Evolutionary conservation across 2,329 filamentous ascomycete genomes (phyloP).

Genomic region (Colletotrichum sp.): DNA sequence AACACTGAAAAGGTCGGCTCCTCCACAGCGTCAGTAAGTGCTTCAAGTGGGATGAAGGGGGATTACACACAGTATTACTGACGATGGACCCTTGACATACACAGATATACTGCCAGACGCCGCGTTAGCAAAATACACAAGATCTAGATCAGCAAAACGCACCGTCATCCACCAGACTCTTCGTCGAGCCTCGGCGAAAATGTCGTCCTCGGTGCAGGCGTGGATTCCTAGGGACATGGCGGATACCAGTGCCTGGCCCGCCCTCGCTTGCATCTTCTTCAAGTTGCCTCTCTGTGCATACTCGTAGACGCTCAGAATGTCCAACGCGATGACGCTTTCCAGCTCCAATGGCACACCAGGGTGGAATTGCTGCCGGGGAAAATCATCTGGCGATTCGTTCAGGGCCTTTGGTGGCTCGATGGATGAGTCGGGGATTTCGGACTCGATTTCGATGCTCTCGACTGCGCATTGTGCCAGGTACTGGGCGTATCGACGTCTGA

Average conservation of each 20-base stretch:
- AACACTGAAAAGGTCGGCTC: conserved; percentile 48
- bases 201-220: conserved; percentile 39
- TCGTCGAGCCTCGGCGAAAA: conserved; percentile 49
- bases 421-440: conserved; percentile 50
- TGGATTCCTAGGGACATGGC: conserved; percentile 52
- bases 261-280: conserved; percentile 54
- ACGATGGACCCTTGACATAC: conserved; percentile 47
- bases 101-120: conserved; percentile 44
- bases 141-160: conserved; percentile 10
- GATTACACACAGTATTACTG: conserved; percentile 47
- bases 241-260: conserved; percentile 50
- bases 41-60: not conserved
- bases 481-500: conserved; percentile 53
- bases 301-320: conserved; percentile 56
- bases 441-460: conserved; percentile 53
- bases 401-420: conserved; percentile 50
- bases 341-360: conserved; percentile 47
- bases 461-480: conserved; percentile 52
- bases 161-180: conserved; percentile 60
- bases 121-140: not conserved
- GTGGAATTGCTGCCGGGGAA: conserved; percentile 46
- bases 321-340: conserved; percentile 52
- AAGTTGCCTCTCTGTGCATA: conserved; percentile 59
- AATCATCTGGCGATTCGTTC: conserved; percentile 35
- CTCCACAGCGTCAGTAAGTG: conserved; percentile 28